These are phyloP conservation scores for Globisporangium spiculum DNA, from an alignment of 352 stramenopile genomes.

Conservation along the genomic window DNA sequence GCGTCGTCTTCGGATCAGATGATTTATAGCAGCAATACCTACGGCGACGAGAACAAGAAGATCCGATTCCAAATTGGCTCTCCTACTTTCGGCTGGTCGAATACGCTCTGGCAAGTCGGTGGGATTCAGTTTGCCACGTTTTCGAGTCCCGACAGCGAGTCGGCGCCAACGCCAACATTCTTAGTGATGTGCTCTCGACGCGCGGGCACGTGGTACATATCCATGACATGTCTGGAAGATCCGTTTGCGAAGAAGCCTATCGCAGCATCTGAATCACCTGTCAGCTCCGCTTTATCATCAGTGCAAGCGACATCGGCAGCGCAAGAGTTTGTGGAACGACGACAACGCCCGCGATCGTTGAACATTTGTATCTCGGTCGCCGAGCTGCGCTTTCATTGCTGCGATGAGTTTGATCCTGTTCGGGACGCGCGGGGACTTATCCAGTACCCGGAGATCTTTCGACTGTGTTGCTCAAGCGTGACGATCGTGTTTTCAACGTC, in stretches of 20 bases:
- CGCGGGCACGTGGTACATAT: constrained; percentile 69
- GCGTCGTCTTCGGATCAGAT: constrained; percentile 21
- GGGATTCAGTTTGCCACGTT: constrained; percentile 84
- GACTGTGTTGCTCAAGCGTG: constrained; percentile 28
- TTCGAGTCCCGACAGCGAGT: constrained; percentile 16
- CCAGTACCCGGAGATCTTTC: constrained; percentile 61
- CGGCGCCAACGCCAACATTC: constrained; percentile 36
- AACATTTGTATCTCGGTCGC: constrained; percentile 36
- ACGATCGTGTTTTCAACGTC: constrained; percentile 51
- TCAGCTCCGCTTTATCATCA: constrained; percentile 13
- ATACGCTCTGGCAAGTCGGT: constrained; percentile 72
- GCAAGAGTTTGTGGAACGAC: constrained; percentile 8
- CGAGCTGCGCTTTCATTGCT: constrained; percentile 56
- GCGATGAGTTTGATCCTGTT: constrained; percentile 54
- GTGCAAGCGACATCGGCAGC: constrained; percentile 17
- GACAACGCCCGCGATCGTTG: constrained; percentile 24
- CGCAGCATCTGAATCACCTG: constrained; percentile 4
- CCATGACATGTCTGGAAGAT: constrained; percentile 63
- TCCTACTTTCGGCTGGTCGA: constrained; percentile 67
- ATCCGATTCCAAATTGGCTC: constrained; percentile 71
- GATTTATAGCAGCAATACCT: background rate
- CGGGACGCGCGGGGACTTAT: constrained; percentile 32
- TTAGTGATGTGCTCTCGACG: constrained; percentile 68
- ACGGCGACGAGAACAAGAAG: constrained; percentile 17
- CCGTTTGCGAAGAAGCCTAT: constrained; percentile 20